Conservation (phyloP, 208 protist genomes). For the Leishmania tarentolae region DNA sequence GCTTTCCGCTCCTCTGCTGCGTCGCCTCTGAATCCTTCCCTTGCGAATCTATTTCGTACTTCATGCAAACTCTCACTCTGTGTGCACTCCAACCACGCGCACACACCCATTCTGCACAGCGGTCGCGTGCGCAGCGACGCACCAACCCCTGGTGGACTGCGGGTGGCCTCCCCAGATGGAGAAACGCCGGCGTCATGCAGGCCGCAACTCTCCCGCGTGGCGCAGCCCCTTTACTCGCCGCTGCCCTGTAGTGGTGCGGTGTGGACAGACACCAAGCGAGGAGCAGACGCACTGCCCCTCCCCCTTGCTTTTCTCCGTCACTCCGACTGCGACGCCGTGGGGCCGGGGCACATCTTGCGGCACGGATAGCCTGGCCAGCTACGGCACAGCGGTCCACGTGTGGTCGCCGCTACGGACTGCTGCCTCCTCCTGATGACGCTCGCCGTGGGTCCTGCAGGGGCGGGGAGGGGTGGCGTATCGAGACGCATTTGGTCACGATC, state of each 20-base stretch:
- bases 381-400: background rate
- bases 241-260: background rate
- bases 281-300: too few relatives aligned
- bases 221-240: background rate
- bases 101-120: background rate
- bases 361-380: background rate
- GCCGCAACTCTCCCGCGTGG: too few relatives aligned
- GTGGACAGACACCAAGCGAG: background rate
- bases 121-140: background rate
- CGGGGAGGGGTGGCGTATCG: too few relatives aligned
- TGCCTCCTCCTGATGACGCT: background rate
- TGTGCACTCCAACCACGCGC: background rate
- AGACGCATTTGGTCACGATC: too few relatives aligned
- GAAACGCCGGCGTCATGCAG: background rate
- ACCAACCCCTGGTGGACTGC: background rate
- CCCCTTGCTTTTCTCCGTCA: background rate
- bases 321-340: too few relatives aligned
- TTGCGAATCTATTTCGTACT: background rate
- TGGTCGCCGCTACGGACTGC: background rate
- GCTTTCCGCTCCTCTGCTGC: too few relatives aligned
- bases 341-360: background rate
- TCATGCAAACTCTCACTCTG: background rate
- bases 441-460: background rate
- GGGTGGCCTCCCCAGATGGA: background rate
- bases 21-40: background rate